Conservation (phyloP, 495 filamentous ascomycete species). For the Delitschia confertaspora region DNA sequence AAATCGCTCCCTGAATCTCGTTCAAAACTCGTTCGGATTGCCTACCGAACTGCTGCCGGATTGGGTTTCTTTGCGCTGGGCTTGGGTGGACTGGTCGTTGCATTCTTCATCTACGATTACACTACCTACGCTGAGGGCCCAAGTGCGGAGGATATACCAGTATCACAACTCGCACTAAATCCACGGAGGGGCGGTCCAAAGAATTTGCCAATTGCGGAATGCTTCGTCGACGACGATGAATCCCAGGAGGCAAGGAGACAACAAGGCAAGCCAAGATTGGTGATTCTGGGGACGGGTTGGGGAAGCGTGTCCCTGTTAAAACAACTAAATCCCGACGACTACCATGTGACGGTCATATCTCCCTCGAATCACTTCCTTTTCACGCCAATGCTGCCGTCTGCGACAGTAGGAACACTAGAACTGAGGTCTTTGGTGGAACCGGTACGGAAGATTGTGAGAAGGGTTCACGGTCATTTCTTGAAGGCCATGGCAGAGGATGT, state of each 20-base stretch:
- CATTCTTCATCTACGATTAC: conserved; percentile 92
- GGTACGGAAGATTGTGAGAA: conserved; percentile 69
- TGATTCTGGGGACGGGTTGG: conserved; percentile 93
- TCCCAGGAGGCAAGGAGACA: conserved; percentile 53
- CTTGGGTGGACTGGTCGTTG: conserved; percentile 50
- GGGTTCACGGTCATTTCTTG: conserved; percentile 79
- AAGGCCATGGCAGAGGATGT: conserved; percentile 78
- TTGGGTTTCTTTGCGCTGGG: conserved; percentile 52
- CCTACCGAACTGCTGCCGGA: conserved; percentile 46
- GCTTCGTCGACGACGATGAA: conserved; percentile 81
- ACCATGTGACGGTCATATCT: conserved; percentile 89
- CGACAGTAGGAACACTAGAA: conserved; percentile 91
- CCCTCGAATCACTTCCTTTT: conserved; percentile 96
- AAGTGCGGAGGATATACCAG: conserved; percentile 59
- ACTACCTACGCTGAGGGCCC: conserved; percentile 71
- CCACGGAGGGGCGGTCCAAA: conserved; percentile 86
- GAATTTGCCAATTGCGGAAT: conserved; percentile 85
- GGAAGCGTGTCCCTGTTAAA: conserved; percentile 89
- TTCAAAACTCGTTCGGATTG: conserved; percentile 34
- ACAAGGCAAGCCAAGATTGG: conserved; percentile 82
- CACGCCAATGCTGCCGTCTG: conserved; percentile 93
- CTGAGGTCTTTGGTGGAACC: conserved; percentile 87
- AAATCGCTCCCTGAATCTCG: conserved; percentile 17
- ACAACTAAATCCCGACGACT: conserved; percentile 77
- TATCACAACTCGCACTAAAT: conserved; percentile 72